A percentile compares a stretch with the other conserved stretches of the same genome.
These are phyloP conservation scores for Parachlorella kessleri DNA, from an alignment of 139 green algal genomes.

Conservation along the genomic window DNA sequence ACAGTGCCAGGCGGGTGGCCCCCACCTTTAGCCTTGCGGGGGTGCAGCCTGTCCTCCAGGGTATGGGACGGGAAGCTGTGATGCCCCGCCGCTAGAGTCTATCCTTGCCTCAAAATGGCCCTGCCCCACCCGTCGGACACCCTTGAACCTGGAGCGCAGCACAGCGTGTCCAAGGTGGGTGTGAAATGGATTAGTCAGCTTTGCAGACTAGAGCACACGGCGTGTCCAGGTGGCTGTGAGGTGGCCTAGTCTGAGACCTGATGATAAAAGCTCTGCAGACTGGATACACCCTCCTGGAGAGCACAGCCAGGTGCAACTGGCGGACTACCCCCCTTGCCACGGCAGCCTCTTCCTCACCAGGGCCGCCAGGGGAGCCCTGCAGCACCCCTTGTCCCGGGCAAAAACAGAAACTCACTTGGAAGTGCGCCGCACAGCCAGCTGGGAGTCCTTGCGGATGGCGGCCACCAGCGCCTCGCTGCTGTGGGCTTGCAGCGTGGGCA, in stretches of 20 bases:
- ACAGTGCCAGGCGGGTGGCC: no score
- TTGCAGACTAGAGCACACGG: not conserved
- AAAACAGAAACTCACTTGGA: conserved; percentile 7
- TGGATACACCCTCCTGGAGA: no score
- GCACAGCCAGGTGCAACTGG: no score
- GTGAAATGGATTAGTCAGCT: not conserved
- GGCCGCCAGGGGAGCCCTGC: no score
- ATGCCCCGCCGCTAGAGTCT: not conserved
- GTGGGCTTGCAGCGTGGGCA: conserved; percentile 23
- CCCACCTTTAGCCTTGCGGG: no score
- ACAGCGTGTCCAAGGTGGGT: not conserved
- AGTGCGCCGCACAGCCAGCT: conserved; percentile 14
- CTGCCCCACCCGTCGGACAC: conserved; percentile 9
- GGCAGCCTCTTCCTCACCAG: not conserved
- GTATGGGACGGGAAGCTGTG: no score
- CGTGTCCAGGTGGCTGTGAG: not conserved
- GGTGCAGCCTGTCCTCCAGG: no score
- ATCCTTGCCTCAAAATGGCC: conserved; percentile 24
- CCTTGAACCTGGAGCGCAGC: conserved; percentile 22
- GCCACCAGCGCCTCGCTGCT: conserved; percentile 22
- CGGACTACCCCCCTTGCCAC: not conserved
- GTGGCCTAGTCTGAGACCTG: not conserved
- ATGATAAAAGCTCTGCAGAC: no score
- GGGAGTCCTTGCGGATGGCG: conserved; percentile 25
- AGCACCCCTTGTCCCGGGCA: not conserved